A percentile compares a stretch with the other conserved stretches of the same genome.
Conservation (phyloP, 2,329 filamentous ascomycete genomes). For the Calonectria fujianensis region DNA sequence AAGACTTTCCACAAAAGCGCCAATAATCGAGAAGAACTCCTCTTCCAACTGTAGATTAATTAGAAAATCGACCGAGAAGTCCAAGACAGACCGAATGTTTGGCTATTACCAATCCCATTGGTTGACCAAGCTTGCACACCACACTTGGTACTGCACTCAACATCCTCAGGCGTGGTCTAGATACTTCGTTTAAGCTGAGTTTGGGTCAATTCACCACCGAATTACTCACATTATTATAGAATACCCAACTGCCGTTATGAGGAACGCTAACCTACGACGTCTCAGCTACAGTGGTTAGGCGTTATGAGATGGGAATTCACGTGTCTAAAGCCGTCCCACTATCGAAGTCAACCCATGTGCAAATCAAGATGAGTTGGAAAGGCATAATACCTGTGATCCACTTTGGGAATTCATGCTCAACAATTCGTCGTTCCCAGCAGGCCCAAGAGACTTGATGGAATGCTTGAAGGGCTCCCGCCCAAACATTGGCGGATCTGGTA, state of each 20-base stretch:
- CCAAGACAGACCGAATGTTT: too few relatives aligned
- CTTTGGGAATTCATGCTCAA: constrained; percentile 28
- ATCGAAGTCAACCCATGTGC: not conserved
- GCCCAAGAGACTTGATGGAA: constrained; percentile 28
- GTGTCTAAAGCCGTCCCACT: constrained; percentile 33
- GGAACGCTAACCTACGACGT: constrained; percentile 10
- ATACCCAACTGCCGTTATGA: constrained; percentile 15
- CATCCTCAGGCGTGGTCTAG: constrained; percentile 12
- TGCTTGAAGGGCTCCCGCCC: constrained; percentile 22
- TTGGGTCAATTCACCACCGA: too few relatives aligned
- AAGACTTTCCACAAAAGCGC: constrained; percentile 6
- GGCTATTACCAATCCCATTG: constrained; percentile 5
- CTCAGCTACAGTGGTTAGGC: not conserved
- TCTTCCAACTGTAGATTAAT: constrained; percentile 1
- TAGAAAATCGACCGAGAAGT: not conserved
- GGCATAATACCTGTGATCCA: constrained; percentile 3
- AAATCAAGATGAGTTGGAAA: not conserved
- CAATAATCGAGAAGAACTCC: constrained; percentile 31
- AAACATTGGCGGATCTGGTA: constrained; percentile 31
- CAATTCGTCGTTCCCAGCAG: constrained; percentile 24
- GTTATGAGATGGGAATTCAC: not conserved
- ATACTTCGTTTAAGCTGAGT: not conserved
- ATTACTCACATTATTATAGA: constrained; percentile 18
- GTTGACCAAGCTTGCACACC: constrained; percentile 26
- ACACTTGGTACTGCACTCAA: not conserved